phyloP scores from a whole-genome alignment of 805 yeast genomes.

The Osmozyma mogii region DNA sequence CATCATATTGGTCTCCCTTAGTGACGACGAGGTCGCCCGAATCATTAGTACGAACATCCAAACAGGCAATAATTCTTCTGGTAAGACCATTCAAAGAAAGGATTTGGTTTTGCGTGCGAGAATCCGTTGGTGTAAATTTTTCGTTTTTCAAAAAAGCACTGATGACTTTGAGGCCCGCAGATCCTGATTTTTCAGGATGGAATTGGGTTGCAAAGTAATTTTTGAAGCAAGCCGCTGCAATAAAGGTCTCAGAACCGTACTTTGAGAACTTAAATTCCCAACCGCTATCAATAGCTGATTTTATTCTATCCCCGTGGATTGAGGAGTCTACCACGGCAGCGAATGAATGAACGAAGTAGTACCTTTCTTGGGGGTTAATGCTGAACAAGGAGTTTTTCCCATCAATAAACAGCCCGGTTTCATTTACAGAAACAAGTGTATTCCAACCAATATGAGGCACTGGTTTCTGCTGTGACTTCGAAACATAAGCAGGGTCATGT shows the following conservation, averaged over 20 bases:
- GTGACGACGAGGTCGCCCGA: slow-evolving; percentile 94
- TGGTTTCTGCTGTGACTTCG: slow-evolving; percentile 45
- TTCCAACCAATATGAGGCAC: slow-evolving; percentile 99
- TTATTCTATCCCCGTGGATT: slow-evolving; percentile 19
- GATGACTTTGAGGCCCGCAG: slow-evolving; percentile 76
- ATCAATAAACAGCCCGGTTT: slow-evolving; percentile 6
- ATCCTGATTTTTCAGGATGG: slow-evolving; percentile 98
- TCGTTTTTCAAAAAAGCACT: slow-evolving; percentile 56
- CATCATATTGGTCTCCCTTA: slow-evolving; percentile 98
- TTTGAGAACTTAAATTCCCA: slow-evolving; percentile 71
- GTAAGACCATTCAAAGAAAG: slow-evolving; percentile 37
- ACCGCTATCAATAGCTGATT: slow-evolving; percentile 22
- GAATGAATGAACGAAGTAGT: slow-evolving; percentile 92
- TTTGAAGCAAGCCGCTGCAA: slow-evolving; percentile 72
- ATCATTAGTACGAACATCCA: slow-evolving; percentile 95
- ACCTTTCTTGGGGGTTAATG: slow-evolving; percentile 58
- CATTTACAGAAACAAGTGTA: slow-evolving; percentile 32
- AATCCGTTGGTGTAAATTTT: slow-evolving; percentile 17
- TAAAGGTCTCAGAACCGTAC: slow-evolving; percentile 72
- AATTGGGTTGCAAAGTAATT: slow-evolving; percentile 94
- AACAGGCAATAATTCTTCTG: slow-evolving; percentile 88
- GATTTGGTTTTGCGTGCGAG: slow-evolving; percentile 2
- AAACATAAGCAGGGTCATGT: slow-evolving; percentile 25
- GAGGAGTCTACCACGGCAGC: slow-evolving; percentile 67
- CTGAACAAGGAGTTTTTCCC: slow-evolving; percentile 42